Base-by-base conservation (phyloP, 805 yeast genomes). In the Teunomyces stri region DNA sequence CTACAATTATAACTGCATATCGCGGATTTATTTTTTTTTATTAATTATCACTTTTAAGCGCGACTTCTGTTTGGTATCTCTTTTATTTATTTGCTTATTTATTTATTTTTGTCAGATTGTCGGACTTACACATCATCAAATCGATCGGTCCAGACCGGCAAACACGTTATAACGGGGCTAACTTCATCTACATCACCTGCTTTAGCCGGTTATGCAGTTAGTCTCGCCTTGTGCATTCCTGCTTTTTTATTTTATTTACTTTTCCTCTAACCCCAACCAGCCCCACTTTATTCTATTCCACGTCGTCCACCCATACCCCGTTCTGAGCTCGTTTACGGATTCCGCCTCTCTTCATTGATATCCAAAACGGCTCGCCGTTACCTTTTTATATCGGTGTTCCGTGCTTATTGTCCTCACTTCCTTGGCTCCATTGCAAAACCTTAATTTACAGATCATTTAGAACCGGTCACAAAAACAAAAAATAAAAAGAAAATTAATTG, bases 401-500 rank as follows among this genome's bases (percentile, higher is more conserved):
- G 34, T 15, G 34, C 18, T 10, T 31, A 31, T 13, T 31, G 34
- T 31, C 16, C 18, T 7, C 15, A 15, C 15, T n/a, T 31, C 27
- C 38, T n/a, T 35, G 38, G 20, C 38, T 35, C 13, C 38, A 20
- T 12, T 35, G 38, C 22, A 35, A 35, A 35, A 35, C 38, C 38
- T 35, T 35, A 35, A 35, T 18, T 35, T 35, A 4, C 12, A 35
- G 38, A 35, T 35, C 38, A 20, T 35, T 18, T 16, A 35, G 7
- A 16, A 35, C n/a, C 22, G n/a, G n/a, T 13, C 38, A 35, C 38
- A 35, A 35, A 35, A 35, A 18, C 7, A 16, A 12, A 18, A 20
- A 6, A 15, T 4, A 16, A 12, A 18, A 20, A 6, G 9, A 16
- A 9, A 25, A 25, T 25, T 25, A 9, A 25, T 25, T 25, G 27